Evolutionary conservation across 2,329 filamentous ascomycete species (phyloP), one percentile per base, ranked within the genome.

Genomic region (Cladosporium sp.): DNA sequence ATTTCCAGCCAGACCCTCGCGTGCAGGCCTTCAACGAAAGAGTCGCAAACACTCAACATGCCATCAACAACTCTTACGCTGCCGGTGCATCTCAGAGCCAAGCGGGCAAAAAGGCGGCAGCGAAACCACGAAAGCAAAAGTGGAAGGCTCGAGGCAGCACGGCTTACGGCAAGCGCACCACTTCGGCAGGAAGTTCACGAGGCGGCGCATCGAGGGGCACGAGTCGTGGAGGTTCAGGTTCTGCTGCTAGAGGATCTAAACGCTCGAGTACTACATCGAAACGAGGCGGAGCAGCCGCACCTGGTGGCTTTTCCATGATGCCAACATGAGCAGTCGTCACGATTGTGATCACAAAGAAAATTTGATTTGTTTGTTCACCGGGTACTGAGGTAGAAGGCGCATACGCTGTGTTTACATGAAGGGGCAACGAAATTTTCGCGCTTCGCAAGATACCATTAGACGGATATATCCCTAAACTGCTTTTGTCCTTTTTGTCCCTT

Each of bases 1-100:
- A 61, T 51, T 64, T 64, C 52, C 52, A 53, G 32, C 54, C 38
- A n/a, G 49, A 53, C 13, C 41, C 55, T 13, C 36, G 47, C 11
- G 54, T 57, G 9, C 43, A 49, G 4, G 55, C 46, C 3, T 61
- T 59, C 50, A 60, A 62, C 39, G 53, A 52, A 13, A 42, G 49
- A 7, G 58, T 57, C 36, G 49, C 52, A 8, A 33, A 55, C 30
- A 53, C 55, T 1, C 55, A 58, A 19, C 36, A 33, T 16, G 27
- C 41, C 16, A 27, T 11, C 29, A 33, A 32, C 7, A 48, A 40
- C 15, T 50, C 38, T n/a, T 29, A 43, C 16, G 32, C 47, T 12
- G 39, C 22, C 3, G 20, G 27, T n/a, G 22, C 32, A 1, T 32
- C 43, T 11, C 39, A 43, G 13, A 15, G 20, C 13, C 29, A 27